Evolutionary conservation across 2,329 filamentous ascomycete species (phyloP).

Genomic region (Ustulina deusta): DNA sequence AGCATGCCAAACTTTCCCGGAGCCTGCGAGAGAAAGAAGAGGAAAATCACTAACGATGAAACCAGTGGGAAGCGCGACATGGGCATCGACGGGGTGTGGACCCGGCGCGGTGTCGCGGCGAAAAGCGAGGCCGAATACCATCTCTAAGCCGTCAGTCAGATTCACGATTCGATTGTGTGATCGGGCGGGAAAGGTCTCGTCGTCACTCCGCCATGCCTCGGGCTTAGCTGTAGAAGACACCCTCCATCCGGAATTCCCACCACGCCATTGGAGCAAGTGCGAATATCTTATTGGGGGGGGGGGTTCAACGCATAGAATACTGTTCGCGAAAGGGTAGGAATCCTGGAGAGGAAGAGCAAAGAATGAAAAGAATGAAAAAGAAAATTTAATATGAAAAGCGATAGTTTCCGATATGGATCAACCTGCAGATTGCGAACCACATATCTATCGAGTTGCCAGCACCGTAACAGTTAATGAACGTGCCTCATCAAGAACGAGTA

Average conservation of each 20-base stretch:
- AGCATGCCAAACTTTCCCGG: too few relatives aligned
- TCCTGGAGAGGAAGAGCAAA: not conserved
- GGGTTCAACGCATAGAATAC: not conserved
- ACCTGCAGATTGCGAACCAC: not conserved
- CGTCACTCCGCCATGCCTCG: not conserved
- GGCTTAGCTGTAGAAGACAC: not conserved
- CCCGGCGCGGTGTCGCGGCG: conserved; percentile 47
- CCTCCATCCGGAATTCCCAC: not conserved
- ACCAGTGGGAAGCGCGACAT: conserved; percentile 50
- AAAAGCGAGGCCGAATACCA: conserved; percentile 48
- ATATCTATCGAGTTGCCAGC: not conserved
- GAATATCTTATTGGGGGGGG: too few relatives aligned
- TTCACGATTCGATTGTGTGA: not conserved
- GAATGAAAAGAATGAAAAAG: too few relatives aligned
- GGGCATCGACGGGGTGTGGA: conserved; percentile 50
- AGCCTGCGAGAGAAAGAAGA: not conserved
- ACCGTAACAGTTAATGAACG: too few relatives aligned
- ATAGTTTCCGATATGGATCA: not conserved
- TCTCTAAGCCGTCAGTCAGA: conserved; percentile 42
- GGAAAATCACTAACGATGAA: conserved; percentile 6
- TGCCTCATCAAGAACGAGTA: too few relatives aligned
- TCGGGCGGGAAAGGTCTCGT: not conserved
- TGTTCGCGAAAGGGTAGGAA: not conserved
- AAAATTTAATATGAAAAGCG: not conserved
- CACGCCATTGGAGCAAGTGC: not conserved